Base-by-base conservation (phyloP, 148 eudicot genomes). In the Linanthus parryae region DNA sequence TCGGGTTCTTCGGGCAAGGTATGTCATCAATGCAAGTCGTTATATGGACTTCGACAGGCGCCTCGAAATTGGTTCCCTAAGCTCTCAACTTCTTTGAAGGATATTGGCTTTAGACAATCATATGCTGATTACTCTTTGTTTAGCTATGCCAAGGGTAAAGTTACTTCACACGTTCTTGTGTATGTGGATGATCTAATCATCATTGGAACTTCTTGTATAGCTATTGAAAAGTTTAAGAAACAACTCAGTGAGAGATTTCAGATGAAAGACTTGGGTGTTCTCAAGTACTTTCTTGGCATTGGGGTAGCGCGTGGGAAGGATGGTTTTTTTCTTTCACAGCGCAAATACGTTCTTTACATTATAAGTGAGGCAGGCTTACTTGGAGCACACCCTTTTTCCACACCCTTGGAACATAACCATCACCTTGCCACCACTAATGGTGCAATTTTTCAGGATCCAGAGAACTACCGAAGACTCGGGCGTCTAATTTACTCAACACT, bases 11-110 rank as follows among this genome's bases (percentile, higher is more conserved):
- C 36, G 10, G 36, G 36, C n/a, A 33, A 33, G 36, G 5, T n/a
- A 17, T 2, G 13, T 17, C 7, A 5, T 6, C 2, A 6, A 25
- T 9, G 21, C n/a, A n/a, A n/a, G n/a, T n/a, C n/a, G n/a, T n/a
- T n/a, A n/a, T n/a, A n/a, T n/a, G n/a, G n/a, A n/a, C n/a, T n/a
- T n/a, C n/a, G n/a, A n/a, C n/a, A n/a, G n/a, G n/a, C n/a, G n/a
- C n/a, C n/a, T n/a, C n/a, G 30, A 19, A 8, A 24, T 21, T 39
- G 26, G 59, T 55, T 55, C 17, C n/a, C 59, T 22, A 55, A 55
- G 15, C 26, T 55, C 8, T 13, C 16, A 14, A 4, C 11, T 19
- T 29, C 48, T 14, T 11, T 38, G n/a, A n/a, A n/a, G n/a, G n/a
- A n/a, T n/a, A n/a, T n/a, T n/a, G n/a, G n/a, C n/a, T n/a, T n/a